Base-by-base conservation (phyloP, 371 early-diverging fungal species). In the Rhizopus microsporus region DNA sequence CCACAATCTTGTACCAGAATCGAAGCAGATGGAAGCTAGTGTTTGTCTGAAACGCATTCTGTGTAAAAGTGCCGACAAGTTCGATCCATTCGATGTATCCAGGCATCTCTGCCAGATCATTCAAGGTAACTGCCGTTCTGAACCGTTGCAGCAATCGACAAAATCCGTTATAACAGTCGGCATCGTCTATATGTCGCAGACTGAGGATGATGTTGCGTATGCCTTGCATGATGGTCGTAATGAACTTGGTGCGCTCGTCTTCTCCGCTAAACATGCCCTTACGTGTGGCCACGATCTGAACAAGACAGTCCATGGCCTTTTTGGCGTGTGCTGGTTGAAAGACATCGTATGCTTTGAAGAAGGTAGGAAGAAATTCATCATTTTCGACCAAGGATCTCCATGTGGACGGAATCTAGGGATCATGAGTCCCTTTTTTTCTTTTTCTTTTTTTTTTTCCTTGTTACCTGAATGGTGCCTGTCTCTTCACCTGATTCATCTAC, bases 401-500 rank as follows among this genome's bases (percentile, higher is more conserved):
- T 13, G 77, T 59, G n/a, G 84, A 68, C 10, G 93, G 92, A 4
- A 90, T 73, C 81, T 88, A 62, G 9, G 3, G 34, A 17, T 16
- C 16, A 31, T 45, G 29, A 29, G 4, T 13, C 29, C 15, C 12
- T 31, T 4, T 46, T 35, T 42, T 1, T 55, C 3, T 46, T 1
- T 7, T 10, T 31, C 31, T 16, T 10, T 30, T 37, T n/a, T 7
- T 13, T 15, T 10, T 16, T 15, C n/a, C 67, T 60, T 47, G 72
- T 81, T 55, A 90, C 84, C 73, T 92, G 86, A 45, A 91, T 80
- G 23, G 80, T 81, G 44, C 87, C 89, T 12, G 76, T 77, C 46
- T 94, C 93, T 53, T 93, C 95, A 4, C 83, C 82, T 12, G 93
- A 81, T 59, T 93, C 94, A 52, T 93, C 94, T 3, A 86, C 75